Evolutionary conservation across 2,329 filamentous ascomycete species (phyloP).

Genomic region (Paecilomyces dactylethromorphus): DNA sequence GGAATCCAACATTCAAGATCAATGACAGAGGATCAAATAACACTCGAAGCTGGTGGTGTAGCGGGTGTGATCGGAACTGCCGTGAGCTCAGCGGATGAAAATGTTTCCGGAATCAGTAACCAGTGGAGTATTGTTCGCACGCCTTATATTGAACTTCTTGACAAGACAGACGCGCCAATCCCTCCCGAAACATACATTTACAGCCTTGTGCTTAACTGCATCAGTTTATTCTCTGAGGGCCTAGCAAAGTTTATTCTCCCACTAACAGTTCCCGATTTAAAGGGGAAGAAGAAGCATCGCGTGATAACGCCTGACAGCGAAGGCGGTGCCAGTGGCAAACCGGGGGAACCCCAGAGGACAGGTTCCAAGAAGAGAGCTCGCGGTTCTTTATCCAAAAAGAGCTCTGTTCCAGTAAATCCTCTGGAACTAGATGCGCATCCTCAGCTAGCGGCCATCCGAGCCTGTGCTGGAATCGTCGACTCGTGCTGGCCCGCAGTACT

Average conservation of each 20-base stretch:
- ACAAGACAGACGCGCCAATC: constrained; percentile 76
- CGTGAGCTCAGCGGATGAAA: constrained; percentile 59
- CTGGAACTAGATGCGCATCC: constrained; percentile 67
- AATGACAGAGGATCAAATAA: constrained; percentile 68
- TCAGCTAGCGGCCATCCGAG: constrained; percentile 62
- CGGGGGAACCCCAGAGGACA: constrained; percentile 23
- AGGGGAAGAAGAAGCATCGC: constrained; percentile 41
- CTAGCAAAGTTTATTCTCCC: constrained; percentile 90
- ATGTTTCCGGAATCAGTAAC: constrained; percentile 69
- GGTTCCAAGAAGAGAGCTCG: constrained; percentile 18
- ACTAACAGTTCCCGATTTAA: constrained; percentile 73
- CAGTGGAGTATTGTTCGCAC: constrained; percentile 87
- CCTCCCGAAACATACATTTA: constrained; percentile 94
- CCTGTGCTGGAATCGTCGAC: constrained; percentile 76
- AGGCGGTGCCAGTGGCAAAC: constrained; percentile 8
- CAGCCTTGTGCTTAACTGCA: constrained; percentile 77
- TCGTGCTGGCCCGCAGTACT: constrained; percentile 94
- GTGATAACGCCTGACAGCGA: constrained; percentile 30
- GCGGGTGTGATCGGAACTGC: constrained; percentile 77
- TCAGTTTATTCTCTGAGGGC: constrained; percentile 84
- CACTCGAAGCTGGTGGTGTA: constrained; percentile 80
- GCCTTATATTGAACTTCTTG: constrained; percentile 86
- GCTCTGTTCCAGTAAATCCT: constrained; percentile 67
- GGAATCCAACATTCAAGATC: constrained; percentile 52
- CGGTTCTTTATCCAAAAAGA: constrained; percentile 17